Conservation (phyloP, 495 filamentous ascomycete genomes). For the Xylaria venustula region DNA sequence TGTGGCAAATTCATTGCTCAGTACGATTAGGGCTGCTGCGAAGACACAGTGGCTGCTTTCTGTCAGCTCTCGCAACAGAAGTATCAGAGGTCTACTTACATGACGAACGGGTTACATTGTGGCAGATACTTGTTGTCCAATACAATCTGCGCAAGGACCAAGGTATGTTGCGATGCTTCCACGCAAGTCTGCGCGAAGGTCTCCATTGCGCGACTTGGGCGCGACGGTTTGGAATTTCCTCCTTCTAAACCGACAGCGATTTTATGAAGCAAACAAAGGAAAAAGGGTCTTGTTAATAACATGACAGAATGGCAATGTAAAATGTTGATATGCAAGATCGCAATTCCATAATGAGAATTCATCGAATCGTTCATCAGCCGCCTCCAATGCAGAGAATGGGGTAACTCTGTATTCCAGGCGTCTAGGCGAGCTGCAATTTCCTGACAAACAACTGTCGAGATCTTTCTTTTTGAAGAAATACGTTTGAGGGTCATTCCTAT, state of each 20-base stretch:
- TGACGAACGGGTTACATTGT: constrained; percentile 64
- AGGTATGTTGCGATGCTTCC: constrained; percentile 64
- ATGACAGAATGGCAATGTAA: constrained; percentile 74
- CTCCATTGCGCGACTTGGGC: constrained; percentile 48
- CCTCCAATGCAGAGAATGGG: constrained; percentile 45
- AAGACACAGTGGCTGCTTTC: constrained; percentile 64
- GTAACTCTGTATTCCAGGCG: constrained; percentile 47
- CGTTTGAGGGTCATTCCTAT: constrained; percentile 66
- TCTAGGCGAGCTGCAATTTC: constrained; percentile 60
- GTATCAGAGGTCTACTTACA: constrained; percentile 38
- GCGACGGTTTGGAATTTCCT: constrained; percentile 25
- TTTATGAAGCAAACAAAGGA: constrained; percentile 50
- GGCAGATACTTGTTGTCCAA: constrained; percentile 61
- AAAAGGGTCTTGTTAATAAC: constrained; percentile 69
- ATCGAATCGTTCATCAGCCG: constrained; percentile 45
- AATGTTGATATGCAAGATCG: constrained; percentile 65
- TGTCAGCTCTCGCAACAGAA: background rate
- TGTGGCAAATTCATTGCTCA: constrained; percentile 67
- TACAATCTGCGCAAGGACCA: constrained; percentile 60
- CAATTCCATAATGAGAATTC: constrained; percentile 56
- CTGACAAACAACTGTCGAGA: constrained; percentile 65
- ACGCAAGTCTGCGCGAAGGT: constrained; percentile 71
- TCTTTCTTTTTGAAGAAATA: constrained; percentile 67
- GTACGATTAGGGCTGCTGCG: constrained; percentile 65
- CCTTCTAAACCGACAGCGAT: constrained; percentile 36